Conservation (phyloP, 495 filamentous ascomycete genomes). For the Penicillium samsonianum region DNA sequence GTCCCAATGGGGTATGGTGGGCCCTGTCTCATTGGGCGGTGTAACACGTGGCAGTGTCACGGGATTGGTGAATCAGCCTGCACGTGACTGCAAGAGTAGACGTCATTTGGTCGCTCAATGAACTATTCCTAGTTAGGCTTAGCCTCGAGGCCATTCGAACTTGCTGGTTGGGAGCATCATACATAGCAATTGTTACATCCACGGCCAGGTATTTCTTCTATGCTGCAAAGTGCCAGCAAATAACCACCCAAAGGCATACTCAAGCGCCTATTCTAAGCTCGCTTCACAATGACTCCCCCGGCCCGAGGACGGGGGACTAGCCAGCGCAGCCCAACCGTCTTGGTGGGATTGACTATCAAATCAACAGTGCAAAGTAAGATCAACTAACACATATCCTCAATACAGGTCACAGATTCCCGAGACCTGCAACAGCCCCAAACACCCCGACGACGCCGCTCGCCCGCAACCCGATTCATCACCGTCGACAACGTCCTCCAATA, state of each 20-base stretch:
- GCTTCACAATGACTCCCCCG: slow-evolving; percentile 36
- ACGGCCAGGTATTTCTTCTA: neutral
- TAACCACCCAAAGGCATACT: neutral
- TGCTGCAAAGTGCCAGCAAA: neutral
- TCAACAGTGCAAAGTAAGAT: neutral
- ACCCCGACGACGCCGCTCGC: slow-evolving; percentile 41
- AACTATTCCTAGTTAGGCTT: slow-evolving; percentile 11
- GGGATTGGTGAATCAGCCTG: slow-evolving; percentile 9
- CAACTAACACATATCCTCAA: slow-evolving; percentile 15
- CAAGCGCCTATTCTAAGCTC: neutral
- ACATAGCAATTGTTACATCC: neutral
- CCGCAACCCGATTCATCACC: slow-evolving; percentile 79
- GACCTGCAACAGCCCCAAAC: slow-evolving; percentile 46
- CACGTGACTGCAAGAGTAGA: slow-evolving; percentile 6
- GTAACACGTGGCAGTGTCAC: slow-evolving; percentile 24
- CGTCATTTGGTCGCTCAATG: slow-evolving; percentile 14
- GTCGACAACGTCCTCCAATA: slow-evolving; percentile 96
- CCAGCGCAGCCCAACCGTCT: slow-evolving; percentile 57
- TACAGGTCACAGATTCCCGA: slow-evolving; percentile 61
- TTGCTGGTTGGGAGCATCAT: slow-evolving; percentile 16
- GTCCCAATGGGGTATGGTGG: slow-evolving; percentile 1
- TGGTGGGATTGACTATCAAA: slow-evolving; percentile 39
- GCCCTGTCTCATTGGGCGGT: slow-evolving; percentile 4
- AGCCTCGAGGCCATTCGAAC: slow-evolving; percentile 6
- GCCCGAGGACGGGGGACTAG: slow-evolving; percentile 40